Conservation (phyloP, 1,139 yeast species). For the Geotrichum reessii region DNA sequence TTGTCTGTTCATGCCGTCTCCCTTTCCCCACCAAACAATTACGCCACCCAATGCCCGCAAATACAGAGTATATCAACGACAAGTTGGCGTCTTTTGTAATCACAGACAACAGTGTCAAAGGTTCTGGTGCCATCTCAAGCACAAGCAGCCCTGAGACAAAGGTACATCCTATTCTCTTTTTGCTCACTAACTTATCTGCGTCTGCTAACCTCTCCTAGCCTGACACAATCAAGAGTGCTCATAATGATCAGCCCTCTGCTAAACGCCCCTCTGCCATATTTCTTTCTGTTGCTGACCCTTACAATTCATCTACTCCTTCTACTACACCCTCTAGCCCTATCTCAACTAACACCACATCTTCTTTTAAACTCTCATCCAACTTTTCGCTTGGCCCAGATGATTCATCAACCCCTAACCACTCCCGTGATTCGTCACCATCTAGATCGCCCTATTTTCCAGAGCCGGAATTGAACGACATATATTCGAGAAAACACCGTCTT, state of each 20-base stretch:
- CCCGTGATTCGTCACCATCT: conserved; percentile 24
- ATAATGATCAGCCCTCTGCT: too few relatives aligned
- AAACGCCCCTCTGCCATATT: conserved; percentile 14
- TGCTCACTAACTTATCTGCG: neutral
- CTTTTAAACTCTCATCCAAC: conserved; percentile 7
- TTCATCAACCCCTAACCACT: conserved; percentile 17
- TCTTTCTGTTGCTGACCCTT: conserved; percentile 9
- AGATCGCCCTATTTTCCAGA: conserved; percentile 23
- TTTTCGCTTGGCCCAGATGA: conserved; percentile 6
- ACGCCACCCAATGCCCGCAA: neutral
- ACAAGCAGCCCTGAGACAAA: neutral
- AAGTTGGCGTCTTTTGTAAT: neutral
- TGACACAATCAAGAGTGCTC: neutral
- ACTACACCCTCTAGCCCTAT: conserved; percentile 1
- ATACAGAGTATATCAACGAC: neutral
- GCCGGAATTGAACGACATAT: conserved; percentile 32
- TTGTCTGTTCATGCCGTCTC: neutral
- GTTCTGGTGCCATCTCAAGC: neutral
- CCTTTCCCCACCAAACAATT: neutral
- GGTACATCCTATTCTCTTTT: neutral
- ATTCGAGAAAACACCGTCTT: conserved; percentile 32
- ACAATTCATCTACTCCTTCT: neutral
- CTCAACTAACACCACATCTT: neutral
- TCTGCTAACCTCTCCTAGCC: neutral
- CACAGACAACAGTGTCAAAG: neutral